Evolutionary conservation across 306 rosid genomes (phyloP).

Genomic region (Senna siamea): DNA sequence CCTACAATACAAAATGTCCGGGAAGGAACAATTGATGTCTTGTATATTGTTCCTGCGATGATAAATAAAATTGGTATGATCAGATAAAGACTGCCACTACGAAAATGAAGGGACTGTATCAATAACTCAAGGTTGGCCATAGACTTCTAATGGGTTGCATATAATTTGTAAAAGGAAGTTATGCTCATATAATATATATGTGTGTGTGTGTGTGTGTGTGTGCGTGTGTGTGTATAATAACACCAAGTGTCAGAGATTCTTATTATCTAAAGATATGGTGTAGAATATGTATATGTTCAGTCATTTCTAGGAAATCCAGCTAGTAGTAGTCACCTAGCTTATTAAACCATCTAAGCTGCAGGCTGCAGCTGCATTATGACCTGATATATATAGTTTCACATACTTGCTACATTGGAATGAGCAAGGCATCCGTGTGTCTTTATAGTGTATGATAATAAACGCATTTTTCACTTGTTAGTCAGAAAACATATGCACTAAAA

Average conservation of each 20-base stretch:
- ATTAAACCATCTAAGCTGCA: constrained; percentile 20
- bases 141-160: constrained; percentile 8
- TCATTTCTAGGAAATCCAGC: constrained; percentile 15
- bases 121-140: constrained; percentile 27
- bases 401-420: constrained; percentile 28
- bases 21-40: constrained; percentile 87
- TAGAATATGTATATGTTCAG: constrained; percentile 16
- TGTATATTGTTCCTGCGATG: constrained; percentile 87
- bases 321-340: constrained; percentile 9
- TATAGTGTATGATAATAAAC: not conserved
- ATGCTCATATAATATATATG: not conserved
- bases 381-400: not conserved
- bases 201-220: no score
- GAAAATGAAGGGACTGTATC: constrained; percentile 12
- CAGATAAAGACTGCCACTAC: constrained; percentile 38
- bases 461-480: constrained; percentile 26
- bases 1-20: constrained; percentile 93
- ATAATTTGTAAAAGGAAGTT: constrained; percentile 23
- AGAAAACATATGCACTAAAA: constrained; percentile 26
- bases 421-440: constrained; percentile 6
- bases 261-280: no score
- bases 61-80: constrained; percentile 41
- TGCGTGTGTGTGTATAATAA: no score
- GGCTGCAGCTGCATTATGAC: constrained; percentile 26
- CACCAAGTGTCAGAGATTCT: no score